Conservation (phyloP, 2,329 filamentous ascomycete genomes). For the Lasiodiplodia hormozganensis region DNA sequence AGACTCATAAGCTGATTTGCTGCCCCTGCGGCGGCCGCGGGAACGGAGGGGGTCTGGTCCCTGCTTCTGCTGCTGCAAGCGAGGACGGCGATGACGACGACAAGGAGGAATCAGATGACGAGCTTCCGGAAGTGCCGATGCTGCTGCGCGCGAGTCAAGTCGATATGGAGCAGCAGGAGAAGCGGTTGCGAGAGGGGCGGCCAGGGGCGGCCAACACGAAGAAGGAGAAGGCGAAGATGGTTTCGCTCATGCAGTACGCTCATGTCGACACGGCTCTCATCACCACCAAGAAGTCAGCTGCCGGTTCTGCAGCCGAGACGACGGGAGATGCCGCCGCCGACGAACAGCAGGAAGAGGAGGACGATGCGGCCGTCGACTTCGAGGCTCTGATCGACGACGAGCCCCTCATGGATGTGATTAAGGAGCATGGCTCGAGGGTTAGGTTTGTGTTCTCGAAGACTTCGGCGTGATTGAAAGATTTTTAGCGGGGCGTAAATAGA, state of each 20-base stretch:
- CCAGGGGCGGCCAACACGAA: conserved; percentile 36
- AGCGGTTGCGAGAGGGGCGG: conserved; percentile 44
- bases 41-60: conserved; percentile 31
- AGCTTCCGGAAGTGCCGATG: conserved; percentile 40
- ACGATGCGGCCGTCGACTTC: conserved; percentile 31
- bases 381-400: conserved; percentile 57
- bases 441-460: conserved; percentile 59
- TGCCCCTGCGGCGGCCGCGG: conserved; percentile 68
- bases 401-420: conserved; percentile 56
- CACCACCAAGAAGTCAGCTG: conserved; percentile 4
- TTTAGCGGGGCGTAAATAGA: background rate
- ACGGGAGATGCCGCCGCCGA: conserved; percentile 34
- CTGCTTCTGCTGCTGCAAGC: conserved; percentile 26
- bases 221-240: conserved; percentile 50
- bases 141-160: conserved; percentile 52
- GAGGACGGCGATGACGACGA: conserved; percentile 35
- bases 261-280: conserved; percentile 52
- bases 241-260: conserved; percentile 61
- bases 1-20: conserved; percentile 71
- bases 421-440: conserved; percentile 53
- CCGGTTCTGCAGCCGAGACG: conserved; percentile 26
- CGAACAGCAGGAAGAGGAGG: conserved; percentile 32
- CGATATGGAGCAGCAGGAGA: conserved; percentile 55
- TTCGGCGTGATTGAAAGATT: background rate
- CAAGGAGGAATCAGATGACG: conserved; percentile 28